phyloP scores from a whole-genome alignment of 2,329 filamentous ascomycete genomes.

The Cercospora sp. region DNA sequence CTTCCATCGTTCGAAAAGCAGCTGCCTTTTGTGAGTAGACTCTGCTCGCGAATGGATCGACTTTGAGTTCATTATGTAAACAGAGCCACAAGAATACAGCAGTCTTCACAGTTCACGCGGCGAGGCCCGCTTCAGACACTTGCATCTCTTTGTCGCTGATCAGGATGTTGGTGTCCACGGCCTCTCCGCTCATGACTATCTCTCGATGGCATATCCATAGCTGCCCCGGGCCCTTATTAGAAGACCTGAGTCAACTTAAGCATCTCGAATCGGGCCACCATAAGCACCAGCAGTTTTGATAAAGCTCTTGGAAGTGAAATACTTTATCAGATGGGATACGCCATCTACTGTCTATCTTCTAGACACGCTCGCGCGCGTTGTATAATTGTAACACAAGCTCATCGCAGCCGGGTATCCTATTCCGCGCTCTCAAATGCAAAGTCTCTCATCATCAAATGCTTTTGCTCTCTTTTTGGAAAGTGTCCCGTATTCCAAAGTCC shows the following conservation, averaged over 20 bases:
- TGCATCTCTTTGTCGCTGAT: neutral
- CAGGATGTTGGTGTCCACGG: neutral
- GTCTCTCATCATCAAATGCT: neutral
- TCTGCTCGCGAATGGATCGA: neutral
- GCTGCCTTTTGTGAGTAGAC: neutral
- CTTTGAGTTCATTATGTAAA: neutral
- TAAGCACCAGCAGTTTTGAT: too few species aligned
- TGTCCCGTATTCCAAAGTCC: neutral
- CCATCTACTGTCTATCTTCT: neutral
- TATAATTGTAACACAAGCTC: neutral
- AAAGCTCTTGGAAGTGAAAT: neutral
- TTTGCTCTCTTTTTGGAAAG: neutral
- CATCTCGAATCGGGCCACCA: neutral
- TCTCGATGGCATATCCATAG: neutral
- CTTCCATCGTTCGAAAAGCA: neutral
- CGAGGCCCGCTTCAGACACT: neutral
- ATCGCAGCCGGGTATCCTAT: neutral
- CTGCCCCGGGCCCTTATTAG: neutral
- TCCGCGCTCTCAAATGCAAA: conserved; percentile 1
- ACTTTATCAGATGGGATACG: neutral
- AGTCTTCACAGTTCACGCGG: neutral
- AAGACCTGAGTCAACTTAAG: neutral
- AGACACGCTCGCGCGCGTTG: neutral
- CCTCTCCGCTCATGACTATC: neutral
- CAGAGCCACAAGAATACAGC: neutral